phyloP scores from a whole-genome alignment of 2,329 filamentous ascomycete genomes.

The Alternaria novae-zelandiae region DNA sequence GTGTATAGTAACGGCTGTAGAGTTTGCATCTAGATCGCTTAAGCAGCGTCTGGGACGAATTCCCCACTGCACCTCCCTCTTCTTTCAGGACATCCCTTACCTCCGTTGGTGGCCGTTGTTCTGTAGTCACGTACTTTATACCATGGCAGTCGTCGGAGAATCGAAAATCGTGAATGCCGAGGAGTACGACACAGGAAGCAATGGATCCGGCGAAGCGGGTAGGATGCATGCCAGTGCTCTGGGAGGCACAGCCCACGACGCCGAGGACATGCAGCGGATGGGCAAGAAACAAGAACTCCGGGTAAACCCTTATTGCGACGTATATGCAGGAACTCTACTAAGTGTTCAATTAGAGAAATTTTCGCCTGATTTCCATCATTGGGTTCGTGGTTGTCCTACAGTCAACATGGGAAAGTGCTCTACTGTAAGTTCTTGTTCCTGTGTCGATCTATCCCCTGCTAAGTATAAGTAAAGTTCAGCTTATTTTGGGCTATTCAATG shows the following conservation, averaged over 20 bases:
- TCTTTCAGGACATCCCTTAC: not conserved
- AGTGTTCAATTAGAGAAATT: slow-evolving; percentile 18
- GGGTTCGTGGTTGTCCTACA: slow-evolving; percentile 23
- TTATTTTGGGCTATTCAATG: slow-evolving; percentile 27
- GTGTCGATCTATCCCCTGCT: not conserved
- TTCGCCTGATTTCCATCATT: slow-evolving; percentile 24
- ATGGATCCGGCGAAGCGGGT: not conserved
- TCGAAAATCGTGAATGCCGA: slow-evolving; percentile 11
- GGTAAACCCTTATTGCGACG: slow-evolving; percentile 1
- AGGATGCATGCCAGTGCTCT: slow-evolving; percentile 11
- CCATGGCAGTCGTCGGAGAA: slow-evolving; percentile 6
- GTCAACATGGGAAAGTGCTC: slow-evolving; percentile 26
- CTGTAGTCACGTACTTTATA: not conserved
- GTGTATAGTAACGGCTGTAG: not conserved
- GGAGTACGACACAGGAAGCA: slow-evolving; percentile 17
- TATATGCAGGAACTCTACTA: not conserved
- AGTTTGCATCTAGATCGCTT: not conserved
- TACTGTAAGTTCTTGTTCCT: slow-evolving; percentile 11
- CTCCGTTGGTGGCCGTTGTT: not conserved
- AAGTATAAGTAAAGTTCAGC: slow-evolving; percentile 7
- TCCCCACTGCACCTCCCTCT: not conserved
- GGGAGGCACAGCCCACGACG: slow-evolving; percentile 21
- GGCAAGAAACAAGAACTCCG: slow-evolving; percentile 30
- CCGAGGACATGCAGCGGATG: slow-evolving; percentile 30
- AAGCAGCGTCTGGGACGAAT: not conserved